A percentile compares a stretch with the other conserved stretches of the same genome.
phyloP scores from a whole-genome alignment of 495 filamentous ascomycete species.

The Cetradonia linearis region DNA sequence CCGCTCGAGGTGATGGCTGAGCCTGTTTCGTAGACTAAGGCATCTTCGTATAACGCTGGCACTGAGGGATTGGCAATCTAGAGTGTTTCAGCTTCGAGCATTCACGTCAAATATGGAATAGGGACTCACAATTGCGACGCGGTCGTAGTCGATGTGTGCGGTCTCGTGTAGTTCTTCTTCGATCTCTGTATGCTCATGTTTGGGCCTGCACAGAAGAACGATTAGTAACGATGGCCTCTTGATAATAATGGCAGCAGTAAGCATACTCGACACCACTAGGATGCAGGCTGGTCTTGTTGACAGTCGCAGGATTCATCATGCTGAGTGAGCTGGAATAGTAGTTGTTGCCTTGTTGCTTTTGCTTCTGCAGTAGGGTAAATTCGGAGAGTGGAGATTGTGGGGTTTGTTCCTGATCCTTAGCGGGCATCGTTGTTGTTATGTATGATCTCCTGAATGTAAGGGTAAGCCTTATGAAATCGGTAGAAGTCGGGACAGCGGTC shows the following conservation, averaged over 20 bases:
- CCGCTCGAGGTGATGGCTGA: slow-evolving; percentile 93
- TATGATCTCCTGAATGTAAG: slow-evolving; percentile 13
- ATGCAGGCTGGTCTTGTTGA: slow-evolving; percentile 84
- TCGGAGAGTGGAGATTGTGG: slow-evolving; percentile 44
- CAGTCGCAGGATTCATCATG: slow-evolving; percentile 61
- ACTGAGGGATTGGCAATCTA: slow-evolving; percentile 87
- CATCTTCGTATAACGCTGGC: slow-evolving; percentile 96
- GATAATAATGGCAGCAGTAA: slow-evolving; percentile 11
- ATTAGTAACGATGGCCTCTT: slow-evolving; percentile 1
- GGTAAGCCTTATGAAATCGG: slow-evolving; percentile 13
- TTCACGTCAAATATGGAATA: neutral
- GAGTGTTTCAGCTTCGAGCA: slow-evolving; percentile 8
- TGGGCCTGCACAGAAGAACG: slow-evolving; percentile 47
- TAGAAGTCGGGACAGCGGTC: slow-evolving; percentile 16
- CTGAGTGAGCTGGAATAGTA: slow-evolving; percentile 51
- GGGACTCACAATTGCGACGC: slow-evolving; percentile 80
- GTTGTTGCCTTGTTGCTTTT: slow-evolving; percentile 52
- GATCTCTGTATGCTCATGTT: slow-evolving; percentile 83
- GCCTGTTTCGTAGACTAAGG: slow-evolving; percentile 94
- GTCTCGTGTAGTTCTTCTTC: slow-evolving; percentile 97
- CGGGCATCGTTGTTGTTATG: slow-evolving; percentile 18
- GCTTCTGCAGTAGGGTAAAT: slow-evolving; percentile 49
- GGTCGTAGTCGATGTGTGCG: slow-evolving; percentile 98
- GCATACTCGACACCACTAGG: slow-evolving; percentile 86
- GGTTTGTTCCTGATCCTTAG: slow-evolving; percentile 30